phyloP scores from a whole-genome alignment of 1,284 basidiomycete species.

The Tausonia pullulans region DNA sequence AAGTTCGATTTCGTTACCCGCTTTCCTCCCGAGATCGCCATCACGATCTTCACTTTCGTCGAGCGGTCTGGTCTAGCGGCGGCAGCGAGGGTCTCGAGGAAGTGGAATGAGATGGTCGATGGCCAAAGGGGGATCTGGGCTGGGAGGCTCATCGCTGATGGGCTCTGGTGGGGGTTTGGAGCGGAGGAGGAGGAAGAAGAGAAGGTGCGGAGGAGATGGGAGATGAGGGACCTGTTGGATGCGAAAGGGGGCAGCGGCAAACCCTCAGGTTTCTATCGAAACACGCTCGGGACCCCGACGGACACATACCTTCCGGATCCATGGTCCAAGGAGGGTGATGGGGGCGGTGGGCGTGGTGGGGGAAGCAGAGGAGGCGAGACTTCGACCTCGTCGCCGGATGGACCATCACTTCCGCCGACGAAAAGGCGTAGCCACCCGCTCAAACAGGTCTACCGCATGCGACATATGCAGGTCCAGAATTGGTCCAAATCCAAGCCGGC shows the following conservation, averaged over 20 bases:
- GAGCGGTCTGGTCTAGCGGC: slow-evolving; percentile 25
- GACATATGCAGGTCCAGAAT: slow-evolving; percentile 10
- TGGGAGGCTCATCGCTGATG: slow-evolving; percentile 28
- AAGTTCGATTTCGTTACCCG: slow-evolving; percentile 32
- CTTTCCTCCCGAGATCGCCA: slow-evolving; percentile 32
- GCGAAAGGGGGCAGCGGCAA: too few relatives aligned
- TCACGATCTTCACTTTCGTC: slow-evolving; percentile 30
- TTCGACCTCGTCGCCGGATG: too few relatives aligned
- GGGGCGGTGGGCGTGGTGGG: not conserved
- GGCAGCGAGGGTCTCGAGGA: slow-evolving; percentile 27
- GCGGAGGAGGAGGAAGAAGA: slow-evolving; percentile 33
- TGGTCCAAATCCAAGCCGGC: slow-evolving; percentile 13
- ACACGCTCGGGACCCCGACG: not conserved
- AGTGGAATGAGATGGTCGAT: slow-evolving; percentile 32
- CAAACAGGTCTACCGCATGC: slow-evolving; percentile 17
- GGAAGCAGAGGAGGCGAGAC: not conserved
- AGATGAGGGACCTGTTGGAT: slow-evolving; percentile 23
- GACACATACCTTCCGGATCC: not conserved
- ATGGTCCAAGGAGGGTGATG: too few relatives aligned
- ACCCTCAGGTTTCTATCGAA: too few relatives aligned
- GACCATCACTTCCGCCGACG: not conserved
- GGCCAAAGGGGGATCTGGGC: slow-evolving; percentile 30
- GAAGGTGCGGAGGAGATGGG: slow-evolving; percentile 24
- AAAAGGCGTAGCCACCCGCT: slow-evolving; percentile 11
- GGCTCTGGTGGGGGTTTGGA: slow-evolving; percentile 28